Conservation (phyloP, 768 basidiomycete species). For the Boletus rubroflammeus region DNA sequence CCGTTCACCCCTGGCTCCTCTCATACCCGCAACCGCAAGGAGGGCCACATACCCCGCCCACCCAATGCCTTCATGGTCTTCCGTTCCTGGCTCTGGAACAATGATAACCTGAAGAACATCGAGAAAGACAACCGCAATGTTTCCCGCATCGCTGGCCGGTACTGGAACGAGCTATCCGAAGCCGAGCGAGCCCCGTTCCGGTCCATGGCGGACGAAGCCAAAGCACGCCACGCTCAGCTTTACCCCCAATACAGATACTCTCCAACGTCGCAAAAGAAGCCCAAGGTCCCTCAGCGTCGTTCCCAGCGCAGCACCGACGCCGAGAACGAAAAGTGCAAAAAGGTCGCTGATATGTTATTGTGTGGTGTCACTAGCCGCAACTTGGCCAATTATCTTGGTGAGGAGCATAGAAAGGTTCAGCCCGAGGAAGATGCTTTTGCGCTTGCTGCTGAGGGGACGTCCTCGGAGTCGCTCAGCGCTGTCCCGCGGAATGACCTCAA, state of each 20-base stretch:
- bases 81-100: conserved; percentile 62
- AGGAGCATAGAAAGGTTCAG: neutral
- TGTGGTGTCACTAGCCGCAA: conserved; percentile 33
- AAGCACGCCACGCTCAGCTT: conserved; percentile 43
- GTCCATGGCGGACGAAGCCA: conserved; percentile 43
- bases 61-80: conserved; percentile 86
- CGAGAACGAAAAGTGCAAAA: conserved; percentile 39
- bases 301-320: conserved; percentile 27
- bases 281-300: conserved; percentile 33
- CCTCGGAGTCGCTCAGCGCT: neutral
- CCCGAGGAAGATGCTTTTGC: neutral
- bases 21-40: conserved; percentile 39
- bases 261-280: conserved; percentile 38
- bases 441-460: neutral
- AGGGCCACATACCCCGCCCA: conserved; percentile 66
- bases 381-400: conserved; percentile 20
- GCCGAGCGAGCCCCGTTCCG: conserved; percentile 48
- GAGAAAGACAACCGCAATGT: conserved; percentile 73
- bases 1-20: conserved; percentile 34
- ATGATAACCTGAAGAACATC: conserved; percentile 44
- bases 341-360: conserved; percentile 35
- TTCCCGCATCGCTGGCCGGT: conserved; percentile 62
- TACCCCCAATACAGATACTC: conserved; percentile 65
- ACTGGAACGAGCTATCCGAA: conserved; percentile 57
- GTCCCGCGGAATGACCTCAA: conserved; percentile 4